Evolutionary conservation across 1,284 basidiomycete genomes (phyloP).

Genomic region (Ceratobasidium sp.): DNA sequence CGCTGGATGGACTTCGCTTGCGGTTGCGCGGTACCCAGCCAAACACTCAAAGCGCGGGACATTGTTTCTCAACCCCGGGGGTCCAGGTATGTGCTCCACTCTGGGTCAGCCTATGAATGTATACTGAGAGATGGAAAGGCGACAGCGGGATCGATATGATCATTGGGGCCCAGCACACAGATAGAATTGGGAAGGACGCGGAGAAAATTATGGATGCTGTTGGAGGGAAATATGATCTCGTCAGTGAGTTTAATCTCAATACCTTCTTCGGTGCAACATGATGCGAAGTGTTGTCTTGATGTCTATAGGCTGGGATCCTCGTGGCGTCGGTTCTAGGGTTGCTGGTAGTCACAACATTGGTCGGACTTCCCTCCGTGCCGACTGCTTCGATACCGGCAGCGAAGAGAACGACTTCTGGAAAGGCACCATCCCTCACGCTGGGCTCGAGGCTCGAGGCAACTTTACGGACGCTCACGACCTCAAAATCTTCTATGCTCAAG

Average conservation of each 20-base stretch:
- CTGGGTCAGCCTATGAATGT: not conserved
- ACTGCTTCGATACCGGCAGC: slow-evolving; percentile 19
- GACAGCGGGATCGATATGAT: slow-evolving; percentile 6
- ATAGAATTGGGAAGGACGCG: no score
- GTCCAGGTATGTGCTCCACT: slow-evolving; percentile 9
- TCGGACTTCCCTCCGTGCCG: not conserved
- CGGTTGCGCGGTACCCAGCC: slow-evolving; percentile 24
- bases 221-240: slow-evolving; percentile 18
- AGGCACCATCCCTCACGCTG: slow-evolving; percentile 40
- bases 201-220: not conserved
- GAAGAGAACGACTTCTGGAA: slow-evolving; percentile 31
- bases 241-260: not conserved
- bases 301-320: slow-evolving; percentile 2
- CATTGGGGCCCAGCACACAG: no score
- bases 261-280: not conserved
- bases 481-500: slow-evolving; percentile 7
- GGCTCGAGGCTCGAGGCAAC: slow-evolving; percentile 37
- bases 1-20: slow-evolving; percentile 36
- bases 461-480: not conserved
- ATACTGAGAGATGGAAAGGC: not conserved
- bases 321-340: slow-evolving; percentile 9
- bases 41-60: slow-evolving; percentile 29
- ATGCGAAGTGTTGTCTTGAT: not conserved
- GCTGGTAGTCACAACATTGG: no score
- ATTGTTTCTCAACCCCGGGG: slow-evolving; percentile 46